These are phyloP conservation scores for Vanrija humicola DNA, from an alignment of 1,284 basidiomycete genomes.

Conservation along the genomic window DNA sequence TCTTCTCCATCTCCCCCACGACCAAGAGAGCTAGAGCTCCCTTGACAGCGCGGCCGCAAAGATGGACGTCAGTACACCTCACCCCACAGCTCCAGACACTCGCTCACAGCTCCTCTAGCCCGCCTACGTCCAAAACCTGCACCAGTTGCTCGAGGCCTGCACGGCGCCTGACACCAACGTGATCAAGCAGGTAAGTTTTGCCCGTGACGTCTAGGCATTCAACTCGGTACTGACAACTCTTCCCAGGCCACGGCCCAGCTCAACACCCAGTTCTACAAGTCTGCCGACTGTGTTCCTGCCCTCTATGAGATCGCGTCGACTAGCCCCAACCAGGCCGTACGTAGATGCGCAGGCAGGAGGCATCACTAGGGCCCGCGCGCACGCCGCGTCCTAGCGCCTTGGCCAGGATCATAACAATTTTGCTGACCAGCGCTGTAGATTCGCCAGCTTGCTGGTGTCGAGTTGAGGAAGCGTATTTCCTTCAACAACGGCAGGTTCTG, in stretches of 20 bases:
- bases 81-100: neutral
- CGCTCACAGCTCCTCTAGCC: constrained; percentile 9
- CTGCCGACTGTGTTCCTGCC: constrained; percentile 82
- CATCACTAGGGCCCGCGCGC: neutral
- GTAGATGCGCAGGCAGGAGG: neutral
- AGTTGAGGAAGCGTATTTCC: constrained; percentile 86
- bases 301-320: constrained; percentile 83
- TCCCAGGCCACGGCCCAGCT: constrained; percentile 82
- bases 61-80: constrained; percentile 21
- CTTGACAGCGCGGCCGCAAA: constrained; percentile 1
- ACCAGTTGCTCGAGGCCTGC: constrained; percentile 76
- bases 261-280: constrained; percentile 88
- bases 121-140: constrained; percentile 60
- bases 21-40: constrained; percentile 4
- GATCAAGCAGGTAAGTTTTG: constrained; percentile 72
- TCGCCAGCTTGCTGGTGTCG: constrained; percentile 96
- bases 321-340: constrained; percentile 60
- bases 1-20: constrained; percentile 1
- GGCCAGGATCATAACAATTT: neutral
- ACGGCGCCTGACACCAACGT: constrained; percentile 79
- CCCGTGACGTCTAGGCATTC: neutral
- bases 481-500: constrained; percentile 80
- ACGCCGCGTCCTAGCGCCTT: neutral
- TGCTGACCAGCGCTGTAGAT: constrained; percentile 56
- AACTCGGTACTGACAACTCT: neutral